Evolutionary conservation across 2,329 filamentous ascomycete species (phyloP).

Genomic region (Apiospora aurea): DNA sequence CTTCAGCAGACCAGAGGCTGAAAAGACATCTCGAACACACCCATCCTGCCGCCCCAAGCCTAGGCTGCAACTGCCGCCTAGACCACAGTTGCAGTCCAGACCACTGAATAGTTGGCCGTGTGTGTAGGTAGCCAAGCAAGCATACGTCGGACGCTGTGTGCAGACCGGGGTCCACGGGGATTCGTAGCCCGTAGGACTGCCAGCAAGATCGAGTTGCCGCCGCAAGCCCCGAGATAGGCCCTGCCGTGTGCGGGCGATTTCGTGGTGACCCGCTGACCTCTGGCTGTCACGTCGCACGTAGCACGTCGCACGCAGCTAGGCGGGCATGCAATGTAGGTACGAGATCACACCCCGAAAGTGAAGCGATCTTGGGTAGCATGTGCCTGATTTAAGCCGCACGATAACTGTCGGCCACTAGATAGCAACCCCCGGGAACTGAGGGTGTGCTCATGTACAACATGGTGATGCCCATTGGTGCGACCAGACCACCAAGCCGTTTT

Average conservation of each 20-base stretch:
- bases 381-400: constrained; percentile 23
- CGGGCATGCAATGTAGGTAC: neutral
- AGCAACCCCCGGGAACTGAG: constrained; percentile 2
- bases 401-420: constrained; percentile 11
- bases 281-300: neutral
- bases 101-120: neutral
- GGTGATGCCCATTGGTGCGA: constrained; percentile 15
- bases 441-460: constrained; percentile 23
- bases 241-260: neutral
- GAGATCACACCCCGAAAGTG: neutral
- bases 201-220: constrained; percentile 9
- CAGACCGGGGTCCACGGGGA: neutral
- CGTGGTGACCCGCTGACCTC: neutral
- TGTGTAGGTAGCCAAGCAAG: neutral
- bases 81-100: no score
- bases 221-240: neutral
- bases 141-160: neutral
- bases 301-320: neutral
- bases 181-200: neutral
- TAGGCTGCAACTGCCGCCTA: no score
- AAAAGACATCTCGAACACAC: neutral
- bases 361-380: constrained; percentile 7
- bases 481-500: neutral
- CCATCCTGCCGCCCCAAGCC: neutral
- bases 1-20: no score